phyloP scores from a whole-genome alignment of 2,329 filamentous ascomycete genomes.

The Venturia aucupariae region DNA sequence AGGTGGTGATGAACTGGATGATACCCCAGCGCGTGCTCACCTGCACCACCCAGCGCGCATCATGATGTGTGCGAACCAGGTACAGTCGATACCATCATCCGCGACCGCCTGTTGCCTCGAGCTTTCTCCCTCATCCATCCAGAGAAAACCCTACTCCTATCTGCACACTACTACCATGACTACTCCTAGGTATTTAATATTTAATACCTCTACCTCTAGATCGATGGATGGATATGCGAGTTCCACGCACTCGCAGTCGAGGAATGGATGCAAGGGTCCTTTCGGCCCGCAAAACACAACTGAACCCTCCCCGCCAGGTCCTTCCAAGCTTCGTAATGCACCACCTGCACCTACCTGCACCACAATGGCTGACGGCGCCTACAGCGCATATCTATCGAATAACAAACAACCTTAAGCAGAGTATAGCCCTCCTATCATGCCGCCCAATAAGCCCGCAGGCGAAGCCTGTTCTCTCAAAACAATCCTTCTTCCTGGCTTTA shows the following conservation, averaged over 20 bases:
- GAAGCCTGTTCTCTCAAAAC: background rate
- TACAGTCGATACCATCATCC: background rate
- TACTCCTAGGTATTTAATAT: too few species aligned
- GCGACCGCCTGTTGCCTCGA: background rate
- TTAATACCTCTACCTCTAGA: too few species aligned
- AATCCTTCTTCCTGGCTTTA: background rate
- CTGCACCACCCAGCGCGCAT: too few species aligned
- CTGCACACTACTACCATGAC: background rate
- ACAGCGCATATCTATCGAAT: slow-evolving; percentile 4
- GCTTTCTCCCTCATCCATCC: background rate
- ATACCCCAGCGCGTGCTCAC: background rate
- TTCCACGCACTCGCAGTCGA: background rate
- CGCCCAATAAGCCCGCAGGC: background rate
- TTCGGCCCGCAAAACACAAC: background rate
- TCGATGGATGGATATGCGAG: background rate
- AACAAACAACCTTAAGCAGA: too few species aligned
- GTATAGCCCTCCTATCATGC: background rate
- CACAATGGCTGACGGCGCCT: background rate
- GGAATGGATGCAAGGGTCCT: slow-evolving; percentile 2
- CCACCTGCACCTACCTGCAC: too few species aligned
- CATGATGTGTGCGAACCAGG: background rate
- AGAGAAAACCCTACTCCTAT: too few species aligned
- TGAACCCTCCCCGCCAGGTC: too few species aligned
- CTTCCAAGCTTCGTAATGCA: background rate
- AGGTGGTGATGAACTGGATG: too few species aligned